phyloP scores from a whole-genome alignment of 306 rosid genomes.

The Quercus suber region DNA sequence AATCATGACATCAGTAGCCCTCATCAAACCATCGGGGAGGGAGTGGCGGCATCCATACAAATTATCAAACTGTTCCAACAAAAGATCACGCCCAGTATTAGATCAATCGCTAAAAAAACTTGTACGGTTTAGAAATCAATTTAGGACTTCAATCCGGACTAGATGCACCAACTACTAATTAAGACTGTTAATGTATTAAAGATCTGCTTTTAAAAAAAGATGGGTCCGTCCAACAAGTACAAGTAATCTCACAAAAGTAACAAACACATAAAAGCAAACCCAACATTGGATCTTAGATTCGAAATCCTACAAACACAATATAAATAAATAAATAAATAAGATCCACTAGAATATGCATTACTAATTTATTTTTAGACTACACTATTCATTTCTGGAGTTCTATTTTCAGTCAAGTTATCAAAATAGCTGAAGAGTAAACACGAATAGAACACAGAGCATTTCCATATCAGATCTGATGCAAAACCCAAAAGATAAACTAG shows the following conservation, averaged over 20 bases:
- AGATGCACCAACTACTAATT: neutral
- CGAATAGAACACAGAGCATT: neutral
- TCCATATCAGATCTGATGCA: neutral
- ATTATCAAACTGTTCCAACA: conserved; percentile 73
- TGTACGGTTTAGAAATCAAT: neutral
- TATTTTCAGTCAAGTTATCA: too few species aligned
- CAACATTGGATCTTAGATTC: neutral
- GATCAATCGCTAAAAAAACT: neutral
- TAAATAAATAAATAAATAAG: neutral
- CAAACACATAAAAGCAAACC: neutral
- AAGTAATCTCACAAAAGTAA: neutral
- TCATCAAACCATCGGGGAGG: conserved; percentile 96
- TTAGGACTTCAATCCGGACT: neutral
- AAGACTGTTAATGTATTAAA: too few species aligned
- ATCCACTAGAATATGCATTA: neutral
- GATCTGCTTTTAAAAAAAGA: too few species aligned
- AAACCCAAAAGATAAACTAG: neutral
- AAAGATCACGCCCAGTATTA: neutral
- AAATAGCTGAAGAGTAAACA: neutral
- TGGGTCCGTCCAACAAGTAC: too few species aligned
- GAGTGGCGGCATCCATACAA: conserved; percentile 99
- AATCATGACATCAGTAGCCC: conserved; percentile 97
- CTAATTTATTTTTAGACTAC: too few species aligned
- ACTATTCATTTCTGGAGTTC: too few species aligned
- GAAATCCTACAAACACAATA: neutral